phyloP scores from a whole-genome alignment of 768 basidiomycete species.

The Rhizopogon vulgaris region DNA sequence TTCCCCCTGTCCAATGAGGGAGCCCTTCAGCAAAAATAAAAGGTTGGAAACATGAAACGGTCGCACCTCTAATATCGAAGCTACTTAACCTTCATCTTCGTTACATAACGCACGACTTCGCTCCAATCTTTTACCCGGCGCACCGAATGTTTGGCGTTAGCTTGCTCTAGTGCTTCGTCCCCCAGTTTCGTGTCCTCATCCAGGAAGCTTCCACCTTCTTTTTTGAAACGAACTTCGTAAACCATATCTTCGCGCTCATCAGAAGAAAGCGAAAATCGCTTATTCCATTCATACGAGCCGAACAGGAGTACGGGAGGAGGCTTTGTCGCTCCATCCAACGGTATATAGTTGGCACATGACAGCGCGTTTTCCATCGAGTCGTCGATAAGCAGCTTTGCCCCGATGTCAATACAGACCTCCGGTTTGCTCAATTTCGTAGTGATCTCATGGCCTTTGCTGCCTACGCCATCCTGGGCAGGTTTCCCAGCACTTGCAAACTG shows the following conservation, averaged over 20 bases:
- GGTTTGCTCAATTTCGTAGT: constrained; percentile 62
- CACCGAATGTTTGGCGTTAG: constrained; percentile 36
- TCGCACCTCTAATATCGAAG: neutral
- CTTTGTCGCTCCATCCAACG: constrained; percentile 6
- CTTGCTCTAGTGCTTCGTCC: constrained; percentile 37
- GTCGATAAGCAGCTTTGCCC: constrained; percentile 66
- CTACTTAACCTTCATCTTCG: neutral
- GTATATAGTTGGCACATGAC: constrained; percentile 37
- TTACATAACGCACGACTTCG: constrained; percentile 34
- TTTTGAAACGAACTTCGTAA: constrained; percentile 44
- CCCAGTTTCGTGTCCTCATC: constrained; percentile 33
- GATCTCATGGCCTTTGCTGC: constrained; percentile 29
- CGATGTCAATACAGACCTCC: constrained; percentile 61
- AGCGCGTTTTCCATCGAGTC: constrained; percentile 78
- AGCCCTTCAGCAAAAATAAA: neutral
- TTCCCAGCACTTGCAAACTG: constrained; percentile 57
- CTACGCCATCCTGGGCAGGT: constrained; percentile 8
- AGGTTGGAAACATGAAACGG: neutral
- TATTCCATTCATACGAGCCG: constrained; percentile 74
- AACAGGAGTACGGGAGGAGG: constrained; percentile 64
- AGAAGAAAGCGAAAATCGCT: constrained; percentile 41
- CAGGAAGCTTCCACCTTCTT: constrained; percentile 51
- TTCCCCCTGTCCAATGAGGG: neutral
- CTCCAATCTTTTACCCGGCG: constrained; percentile 53
- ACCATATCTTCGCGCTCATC: constrained; percentile 47